A percentile compares a stretch with the other conserved stretches of the same genome.
Conservation (phyloP, 2,329 filamentous ascomycete species). For the Ophiostoma tasmaniense region DNA sequence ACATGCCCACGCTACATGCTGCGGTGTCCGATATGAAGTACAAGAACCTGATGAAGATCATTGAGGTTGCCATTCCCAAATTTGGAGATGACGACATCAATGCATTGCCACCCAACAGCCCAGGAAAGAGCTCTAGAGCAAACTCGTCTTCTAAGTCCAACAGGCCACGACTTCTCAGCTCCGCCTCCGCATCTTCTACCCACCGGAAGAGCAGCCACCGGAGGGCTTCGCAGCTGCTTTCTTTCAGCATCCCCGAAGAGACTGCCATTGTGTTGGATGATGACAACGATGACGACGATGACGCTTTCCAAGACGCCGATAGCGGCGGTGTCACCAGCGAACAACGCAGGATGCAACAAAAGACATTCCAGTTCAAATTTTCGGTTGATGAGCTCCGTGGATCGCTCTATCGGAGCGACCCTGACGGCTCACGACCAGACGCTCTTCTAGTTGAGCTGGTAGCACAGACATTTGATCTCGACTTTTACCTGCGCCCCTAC, state of each 20-base stretch:
- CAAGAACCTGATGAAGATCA: slow-evolving; percentile 90
- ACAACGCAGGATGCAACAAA: slow-evolving; percentile 69
- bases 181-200: slow-evolving; percentile 37
- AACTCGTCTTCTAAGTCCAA: slow-evolving; percentile 21
- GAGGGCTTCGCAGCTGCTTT: slow-evolving; percentile 60
- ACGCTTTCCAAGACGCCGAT: slow-evolving; percentile 58
- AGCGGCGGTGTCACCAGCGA: slow-evolving; percentile 44
- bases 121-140: neutral
- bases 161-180: slow-evolving; percentile 40
- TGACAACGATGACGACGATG: slow-evolving; percentile 51
- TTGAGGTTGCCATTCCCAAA: slow-evolving; percentile 89
- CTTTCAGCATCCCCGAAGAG: slow-evolving; percentile 52
- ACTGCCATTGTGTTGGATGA: slow-evolving; percentile 67
- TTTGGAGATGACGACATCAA: slow-evolving; percentile 47
- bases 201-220: slow-evolving; percentile 38
- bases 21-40: slow-evolving; percentile 93
- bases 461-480: slow-evolving; percentile 77
- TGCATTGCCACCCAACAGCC: slow-evolving; percentile 16
- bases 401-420: slow-evolving; percentile 80
- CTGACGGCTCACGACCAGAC: slow-evolving; percentile 66
- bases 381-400: slow-evolving; percentile 90
- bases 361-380: slow-evolving; percentile 94
- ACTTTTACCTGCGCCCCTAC: slow-evolving; percentile 79
- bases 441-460: slow-evolving; percentile 81
- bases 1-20: slow-evolving; percentile 84